phyloP scores from a whole-genome alignment of 2,329 filamentous ascomycete species.

The Myriosclerotinia scirpicola region DNA sequence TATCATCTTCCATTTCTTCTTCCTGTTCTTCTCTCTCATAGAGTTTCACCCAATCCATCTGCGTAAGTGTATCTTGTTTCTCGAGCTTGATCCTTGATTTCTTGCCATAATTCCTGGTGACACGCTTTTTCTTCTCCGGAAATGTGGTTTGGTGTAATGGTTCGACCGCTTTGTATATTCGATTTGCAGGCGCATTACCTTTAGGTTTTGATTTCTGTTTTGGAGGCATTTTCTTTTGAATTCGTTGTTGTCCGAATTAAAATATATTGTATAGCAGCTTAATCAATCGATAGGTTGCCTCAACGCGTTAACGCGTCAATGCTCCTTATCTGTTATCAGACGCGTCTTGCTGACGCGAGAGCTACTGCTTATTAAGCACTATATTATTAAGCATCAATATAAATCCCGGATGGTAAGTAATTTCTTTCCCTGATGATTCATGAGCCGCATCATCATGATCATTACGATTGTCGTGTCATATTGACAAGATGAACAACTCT shows the following conservation, averaged over 20 bases:
- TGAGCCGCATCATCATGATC: not conserved
- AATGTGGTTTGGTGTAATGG: conserved; percentile 36
- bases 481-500: conserved; percentile 2
- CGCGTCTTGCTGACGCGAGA: not conserved
- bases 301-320: conserved; percentile 9
- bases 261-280: not conserved
- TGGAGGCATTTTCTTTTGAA: conserved; percentile 26
- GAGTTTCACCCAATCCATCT: conserved; percentile 35
- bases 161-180: conserved; percentile 35
- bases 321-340: conserved; percentile 4
- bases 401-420: too few species aligned
- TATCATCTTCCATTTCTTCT: conserved; percentile 24
- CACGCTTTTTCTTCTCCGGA: conserved; percentile 28
- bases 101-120: conserved; percentile 35
- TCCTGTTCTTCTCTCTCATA: conserved; percentile 14
- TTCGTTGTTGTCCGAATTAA: not conserved
- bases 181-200: conserved; percentile 31
- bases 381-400: not conserved
- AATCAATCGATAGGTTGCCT: not conserved
- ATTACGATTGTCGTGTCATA: not conserved
- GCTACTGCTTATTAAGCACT: not conserved
- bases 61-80: conserved; percentile 38
- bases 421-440: not conserved
- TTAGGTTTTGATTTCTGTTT: conserved; percentile 23
- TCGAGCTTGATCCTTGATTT: conserved; percentile 25